phyloP scores from a whole-genome alignment of 2,329 filamentous ascomycete species.

The Fragosphaeria purpurea region DNA sequence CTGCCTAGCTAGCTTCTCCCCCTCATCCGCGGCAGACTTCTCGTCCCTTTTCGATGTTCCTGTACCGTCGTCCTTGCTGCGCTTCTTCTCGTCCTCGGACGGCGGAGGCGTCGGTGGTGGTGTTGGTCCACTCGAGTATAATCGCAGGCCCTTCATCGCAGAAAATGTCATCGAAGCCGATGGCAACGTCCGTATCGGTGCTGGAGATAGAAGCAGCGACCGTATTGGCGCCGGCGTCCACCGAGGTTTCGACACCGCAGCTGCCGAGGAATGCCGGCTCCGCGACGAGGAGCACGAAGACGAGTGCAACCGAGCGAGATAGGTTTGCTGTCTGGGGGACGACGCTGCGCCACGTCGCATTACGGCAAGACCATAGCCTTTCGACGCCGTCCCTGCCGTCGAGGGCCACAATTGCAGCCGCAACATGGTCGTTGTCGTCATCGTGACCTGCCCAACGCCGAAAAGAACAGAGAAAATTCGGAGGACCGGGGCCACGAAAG shows the following conservation, averaged over 20 bases:
- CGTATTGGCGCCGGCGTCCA: neutral
- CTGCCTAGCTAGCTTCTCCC: conserved; percentile 3
- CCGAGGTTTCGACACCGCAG: neutral
- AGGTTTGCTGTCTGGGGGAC: conserved; percentile 1
- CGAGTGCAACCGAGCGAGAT: conserved; percentile 3
- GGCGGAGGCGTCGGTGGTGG: neutral
- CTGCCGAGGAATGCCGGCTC: neutral
- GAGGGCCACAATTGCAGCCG: conserved; percentile 7
- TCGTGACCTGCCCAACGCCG: neutral
- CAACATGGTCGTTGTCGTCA: conserved; percentile 7
- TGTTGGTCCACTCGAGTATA: conserved; percentile 8
- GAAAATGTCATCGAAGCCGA: conserved; percentile 26
- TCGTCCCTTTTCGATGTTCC: neutral
- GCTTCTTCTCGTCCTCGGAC: conserved; percentile 8
- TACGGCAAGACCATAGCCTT: neutral
- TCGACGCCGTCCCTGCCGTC: neutral
- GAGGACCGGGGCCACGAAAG: neutral
- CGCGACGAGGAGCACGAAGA: conserved; percentile 19
- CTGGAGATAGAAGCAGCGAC: neutral
- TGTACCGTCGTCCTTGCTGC: neutral
- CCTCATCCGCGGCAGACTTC: neutral
- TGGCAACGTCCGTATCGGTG: neutral
- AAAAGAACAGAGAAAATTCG: conserved; percentile 2
- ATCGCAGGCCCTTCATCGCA: conserved; percentile 5
- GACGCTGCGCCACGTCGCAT: too few species aligned